Base-by-base conservation (phyloP, 345 rosid genomes). In the Bruguiera sexangula region DNA sequence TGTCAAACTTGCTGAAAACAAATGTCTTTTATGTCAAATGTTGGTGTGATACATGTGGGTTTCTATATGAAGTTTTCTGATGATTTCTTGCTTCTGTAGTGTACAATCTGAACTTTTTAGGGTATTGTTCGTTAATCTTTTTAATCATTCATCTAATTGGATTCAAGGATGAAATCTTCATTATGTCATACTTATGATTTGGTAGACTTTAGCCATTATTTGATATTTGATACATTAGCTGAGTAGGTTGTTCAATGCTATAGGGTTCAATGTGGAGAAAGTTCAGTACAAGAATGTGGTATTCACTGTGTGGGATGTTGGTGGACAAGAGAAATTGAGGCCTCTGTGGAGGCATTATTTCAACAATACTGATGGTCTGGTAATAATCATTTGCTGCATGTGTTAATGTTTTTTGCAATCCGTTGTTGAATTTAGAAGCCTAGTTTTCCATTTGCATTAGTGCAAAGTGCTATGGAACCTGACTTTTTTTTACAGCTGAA, bases 281-380 rank as follows among this genome's bases (percentile, higher is more conserved):
- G 98, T 96, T 53, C 97, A 92, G 85, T 96, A 96, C 80, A 96
- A 96, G 89, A 92, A 96, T 85, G 99, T 96, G 65, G 67, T 92
- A 50, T 95, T 96, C 85, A 96, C 97, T 20, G 99, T 92, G 65
- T 96, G 99, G 99, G 99, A 96, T 73, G 97, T 92, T 67, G 97
- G 99, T 67, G 98, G 99, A 34, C 98, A 92, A 80, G 98, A 92
- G 87, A 96, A 95, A 83, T 78, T 92, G 50, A 86, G 99, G 82
- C 97, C 99, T 37, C 83, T 96, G 5, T 96, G 99, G 99, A 87
- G 99, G 85, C 99, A 96, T 82, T 96, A 96, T 85, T 96, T 96
- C 70, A 88, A 88, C 62, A 92, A 96, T 78, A 96, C 99, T 15
- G 99, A 96, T 84, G 99, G 99, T 65, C 84, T 96, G 87, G 99